Evolutionary conservation across 2,329 filamentous ascomycete species (phyloP).

Genomic region (Hymenoscyphus fraxineus): DNA sequence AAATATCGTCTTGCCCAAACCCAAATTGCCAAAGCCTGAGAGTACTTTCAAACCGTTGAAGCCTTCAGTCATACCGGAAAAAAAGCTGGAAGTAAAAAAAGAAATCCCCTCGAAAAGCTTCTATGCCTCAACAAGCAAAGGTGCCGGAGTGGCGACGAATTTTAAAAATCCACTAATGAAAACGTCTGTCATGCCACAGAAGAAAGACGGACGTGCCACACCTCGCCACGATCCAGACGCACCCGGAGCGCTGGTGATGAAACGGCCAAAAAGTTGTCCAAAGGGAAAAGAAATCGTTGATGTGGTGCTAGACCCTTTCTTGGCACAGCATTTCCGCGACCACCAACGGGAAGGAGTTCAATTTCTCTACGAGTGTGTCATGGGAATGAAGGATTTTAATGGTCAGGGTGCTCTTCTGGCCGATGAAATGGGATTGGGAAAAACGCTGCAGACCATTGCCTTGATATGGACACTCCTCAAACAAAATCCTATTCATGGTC

Average conservation of each 20-base stretch:
- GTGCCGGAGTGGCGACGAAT: conserved; percentile 39
- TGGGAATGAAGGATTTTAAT: conserved; percentile 64
- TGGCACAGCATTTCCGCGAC: conserved; percentile 58
- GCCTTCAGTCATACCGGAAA: not conserved
- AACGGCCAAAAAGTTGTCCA: conserved; percentile 50
- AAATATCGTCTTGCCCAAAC: conserved; percentile 5
- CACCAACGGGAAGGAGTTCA: conserved; percentile 68
- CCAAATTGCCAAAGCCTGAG: not conserved
- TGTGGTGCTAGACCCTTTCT: conserved; percentile 66
- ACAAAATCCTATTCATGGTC: conserved; percentile 62
- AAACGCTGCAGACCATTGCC: conserved; percentile 69
- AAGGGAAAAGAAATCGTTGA: conserved; percentile 65
- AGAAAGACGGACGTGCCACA: conserved; percentile 44
- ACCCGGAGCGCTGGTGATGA: conserved; percentile 63
- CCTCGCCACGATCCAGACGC: conserved; percentile 63
- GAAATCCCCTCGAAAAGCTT: conserved; percentile 39
- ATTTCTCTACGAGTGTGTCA: conserved; percentile 72
- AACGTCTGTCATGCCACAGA: conserved; percentile 46
- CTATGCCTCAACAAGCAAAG: conserved; percentile 35
- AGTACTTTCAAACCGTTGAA: not conserved
- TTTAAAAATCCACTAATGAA: conserved; percentile 62
- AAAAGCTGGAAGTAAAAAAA: conserved; percentile 19
- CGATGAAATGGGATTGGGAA: conserved; percentile 73
- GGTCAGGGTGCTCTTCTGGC: conserved; percentile 68
- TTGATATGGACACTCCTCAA: conserved; percentile 69